phyloP scores from a whole-genome alignment of 2,329 filamentous ascomycete species.

The Colletotrichum spaethianum region DNA sequence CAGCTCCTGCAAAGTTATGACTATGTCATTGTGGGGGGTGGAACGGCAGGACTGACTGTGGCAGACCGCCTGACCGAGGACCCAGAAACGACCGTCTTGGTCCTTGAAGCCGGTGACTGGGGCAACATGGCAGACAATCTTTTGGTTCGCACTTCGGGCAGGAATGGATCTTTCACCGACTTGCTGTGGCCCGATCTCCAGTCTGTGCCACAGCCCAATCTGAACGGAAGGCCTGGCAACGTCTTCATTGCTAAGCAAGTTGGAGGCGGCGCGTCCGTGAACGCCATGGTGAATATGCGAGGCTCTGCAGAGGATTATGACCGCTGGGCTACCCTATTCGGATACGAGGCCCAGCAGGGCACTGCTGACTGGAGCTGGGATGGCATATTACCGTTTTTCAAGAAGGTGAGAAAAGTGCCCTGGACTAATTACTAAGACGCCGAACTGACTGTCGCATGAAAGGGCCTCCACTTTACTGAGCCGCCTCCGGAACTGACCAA shows the following conservation, averaged over 20 bases:
- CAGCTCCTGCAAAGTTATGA: constrained; percentile 44
- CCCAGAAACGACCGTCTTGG: constrained; percentile 27
- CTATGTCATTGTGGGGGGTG: constrained; percentile 51
- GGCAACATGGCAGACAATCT: constrained; percentile 31
- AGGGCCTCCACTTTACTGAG: constrained; percentile 33
- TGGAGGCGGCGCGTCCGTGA: constrained; percentile 40
- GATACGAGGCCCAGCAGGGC: constrained; percentile 50
- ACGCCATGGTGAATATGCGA: constrained; percentile 42
- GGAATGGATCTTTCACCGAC: not conserved
- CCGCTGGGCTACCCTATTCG: constrained; percentile 53
- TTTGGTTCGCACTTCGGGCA: not conserved
- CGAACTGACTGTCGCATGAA: not conserved
- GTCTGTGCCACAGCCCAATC: constrained; percentile 29
- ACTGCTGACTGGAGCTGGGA: constrained; percentile 53
- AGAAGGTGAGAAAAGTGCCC: constrained; percentile 51
- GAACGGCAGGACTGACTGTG: constrained; percentile 52
- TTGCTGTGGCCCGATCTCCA: constrained; percentile 13
- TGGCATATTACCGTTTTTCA: constrained; percentile 59
- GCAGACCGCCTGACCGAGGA: constrained; percentile 49
- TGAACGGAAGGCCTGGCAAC: constrained; percentile 23
- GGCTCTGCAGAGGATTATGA: constrained; percentile 41
- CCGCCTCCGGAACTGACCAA: constrained; percentile 42
- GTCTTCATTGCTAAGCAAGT: constrained; percentile 33
- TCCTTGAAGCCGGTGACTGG: constrained; percentile 37
- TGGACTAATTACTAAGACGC: not conserved